Evolutionary conservation across 1,139 yeast genomes (phyloP).

Genomic region (Trichomonascaceae sp.): DNA sequence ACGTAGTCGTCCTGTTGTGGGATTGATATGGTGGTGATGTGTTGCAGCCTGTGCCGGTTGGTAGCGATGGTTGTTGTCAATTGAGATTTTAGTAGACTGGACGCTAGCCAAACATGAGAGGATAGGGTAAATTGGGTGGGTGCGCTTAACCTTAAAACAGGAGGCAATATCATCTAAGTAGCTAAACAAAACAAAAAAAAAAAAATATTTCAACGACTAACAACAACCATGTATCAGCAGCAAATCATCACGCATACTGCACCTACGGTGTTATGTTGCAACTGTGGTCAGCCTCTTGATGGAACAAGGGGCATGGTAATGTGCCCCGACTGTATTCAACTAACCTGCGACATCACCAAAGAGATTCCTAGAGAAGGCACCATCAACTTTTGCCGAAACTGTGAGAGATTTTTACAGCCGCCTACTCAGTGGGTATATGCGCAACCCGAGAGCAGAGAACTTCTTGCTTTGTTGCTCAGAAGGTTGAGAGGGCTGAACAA

Average conservation of each 20-base stretch:
- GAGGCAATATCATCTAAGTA: too few species aligned
- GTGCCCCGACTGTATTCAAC: constrained; percentile 95
- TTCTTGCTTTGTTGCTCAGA: constrained; percentile 79
- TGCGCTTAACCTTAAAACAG: too few species aligned
- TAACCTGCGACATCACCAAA: constrained; percentile 87
- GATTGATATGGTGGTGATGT: too few species aligned
- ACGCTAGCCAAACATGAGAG: too few species aligned
- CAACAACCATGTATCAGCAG: constrained; percentile 3
- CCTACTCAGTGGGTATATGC: constrained; percentile 91
- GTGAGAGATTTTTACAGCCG: constrained; percentile 92
- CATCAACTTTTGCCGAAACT: constrained; percentile 87
- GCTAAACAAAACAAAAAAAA: constrained; percentile 1
- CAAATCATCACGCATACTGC: constrained; percentile 9
- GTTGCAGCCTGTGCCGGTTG: too few species aligned
- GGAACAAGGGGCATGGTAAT: constrained; percentile 85
- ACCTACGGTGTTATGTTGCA: constrained; percentile 80
- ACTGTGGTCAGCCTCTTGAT: constrained; percentile 98
- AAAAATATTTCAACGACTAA: not conserved
- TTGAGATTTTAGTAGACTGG: too few species aligned
- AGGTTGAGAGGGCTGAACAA: constrained; percentile 79
- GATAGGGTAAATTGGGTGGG: too few species aligned
- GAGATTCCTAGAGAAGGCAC: constrained; percentile 95
- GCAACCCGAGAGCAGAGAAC: constrained; percentile 81
- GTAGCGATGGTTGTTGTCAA: too few species aligned
- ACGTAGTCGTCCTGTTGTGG: too few species aligned